Evolutionary conservation across 1,139 yeast species (phyloP).

Genomic region (Geotrichum carabidarum): DNA sequence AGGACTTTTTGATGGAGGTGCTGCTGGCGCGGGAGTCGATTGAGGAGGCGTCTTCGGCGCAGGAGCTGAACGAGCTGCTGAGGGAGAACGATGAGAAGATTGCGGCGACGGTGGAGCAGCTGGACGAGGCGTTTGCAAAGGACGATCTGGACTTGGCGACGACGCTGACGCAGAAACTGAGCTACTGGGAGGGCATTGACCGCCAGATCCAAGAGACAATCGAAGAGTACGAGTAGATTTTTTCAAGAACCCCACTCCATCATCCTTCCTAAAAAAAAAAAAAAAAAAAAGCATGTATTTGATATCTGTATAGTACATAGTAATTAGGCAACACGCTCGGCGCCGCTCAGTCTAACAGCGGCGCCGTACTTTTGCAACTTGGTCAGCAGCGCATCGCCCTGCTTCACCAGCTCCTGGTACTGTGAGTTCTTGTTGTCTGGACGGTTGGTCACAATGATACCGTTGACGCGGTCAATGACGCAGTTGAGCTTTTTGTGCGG

Average conservation of each 20-base stretch:
- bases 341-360: slow-evolving; percentile 91
- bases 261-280: not conserved
- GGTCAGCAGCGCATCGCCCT: slow-evolving; percentile 88
- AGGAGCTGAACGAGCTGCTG: slow-evolving; percentile 52
- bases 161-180: slow-evolving; percentile 62
- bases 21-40: slow-evolving; percentile 75
- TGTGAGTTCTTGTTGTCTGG: slow-evolving; percentile 95
- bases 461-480: slow-evolving; percentile 92
- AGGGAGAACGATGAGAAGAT: slow-evolving; percentile 55
- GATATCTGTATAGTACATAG: not conserved
- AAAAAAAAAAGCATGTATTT: not conserved
- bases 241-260: not conserved
- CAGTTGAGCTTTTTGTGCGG: slow-evolving; percentile 93
- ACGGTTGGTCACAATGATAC: slow-evolving; percentile 90
- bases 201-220: slow-evolving; percentile 59
- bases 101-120: slow-evolving; percentile 37
- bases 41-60: slow-evolving; percentile 55
- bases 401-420: slow-evolving; percentile 81
- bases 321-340: slow-evolving; percentile 44
- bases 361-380: slow-evolving; percentile 96
- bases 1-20: slow-evolving; percentile 62
- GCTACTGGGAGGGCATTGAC: slow-evolving; percentile 79
- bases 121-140: slow-evolving; percentile 39
- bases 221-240: slow-evolving; percentile 7
- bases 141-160: slow-evolving; percentile 55